phyloP scores from a whole-genome alignment of 2,329 filamentous ascomycete species.

The Ustulina deusta region DNA sequence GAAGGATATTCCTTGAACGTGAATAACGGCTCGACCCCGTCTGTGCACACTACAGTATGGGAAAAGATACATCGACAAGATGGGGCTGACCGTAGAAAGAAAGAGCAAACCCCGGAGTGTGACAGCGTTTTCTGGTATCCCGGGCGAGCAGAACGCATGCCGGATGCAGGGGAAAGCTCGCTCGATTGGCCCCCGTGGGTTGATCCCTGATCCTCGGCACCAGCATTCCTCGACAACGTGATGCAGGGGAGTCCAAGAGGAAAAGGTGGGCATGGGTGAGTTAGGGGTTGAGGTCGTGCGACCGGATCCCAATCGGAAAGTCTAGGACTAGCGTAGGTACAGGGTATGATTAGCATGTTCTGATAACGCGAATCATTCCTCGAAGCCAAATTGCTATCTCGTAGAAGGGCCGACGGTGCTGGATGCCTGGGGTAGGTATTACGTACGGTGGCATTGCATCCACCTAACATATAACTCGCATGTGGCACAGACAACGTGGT shows the following conservation, averaged over 20 bases:
- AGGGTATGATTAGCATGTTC: slow-evolving; percentile 17
- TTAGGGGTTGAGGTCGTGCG: slow-evolving; percentile 31
- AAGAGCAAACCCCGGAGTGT: slow-evolving; percentile 24
- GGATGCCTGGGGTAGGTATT: not conserved
- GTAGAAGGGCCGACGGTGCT: slow-evolving; percentile 36
- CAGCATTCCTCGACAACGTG: slow-evolving; percentile 23
- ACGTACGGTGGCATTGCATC: slow-evolving; percentile 27
- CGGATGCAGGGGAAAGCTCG: slow-evolving; percentile 35
- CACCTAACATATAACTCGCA: slow-evolving; percentile 2
- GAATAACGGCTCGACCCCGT: not conserved
- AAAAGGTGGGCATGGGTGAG: slow-evolving; percentile 12
- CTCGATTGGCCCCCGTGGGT: slow-evolving; percentile 22
- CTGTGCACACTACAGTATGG: not conserved
- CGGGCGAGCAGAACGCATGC: slow-evolving; percentile 30
- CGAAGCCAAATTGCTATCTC: slow-evolving; percentile 33
- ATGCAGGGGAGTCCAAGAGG: slow-evolving; percentile 30
- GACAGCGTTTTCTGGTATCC: slow-evolving; percentile 20
- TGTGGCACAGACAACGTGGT: slow-evolving; percentile 34
- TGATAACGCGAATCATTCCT: slow-evolving; percentile 30
- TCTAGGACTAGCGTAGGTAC: not conserved
- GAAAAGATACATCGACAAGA: slow-evolving; percentile 26
- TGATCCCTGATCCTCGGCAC: slow-evolving; percentile 36
- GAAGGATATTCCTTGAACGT: slow-evolving; percentile 18
- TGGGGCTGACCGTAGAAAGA: slow-evolving; percentile 32
- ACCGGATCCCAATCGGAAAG: slow-evolving; percentile 37